Base-by-base conservation (phyloP, 2,329 filamentous ascomycete species). In the Talaromyces atroroseus region DNA sequence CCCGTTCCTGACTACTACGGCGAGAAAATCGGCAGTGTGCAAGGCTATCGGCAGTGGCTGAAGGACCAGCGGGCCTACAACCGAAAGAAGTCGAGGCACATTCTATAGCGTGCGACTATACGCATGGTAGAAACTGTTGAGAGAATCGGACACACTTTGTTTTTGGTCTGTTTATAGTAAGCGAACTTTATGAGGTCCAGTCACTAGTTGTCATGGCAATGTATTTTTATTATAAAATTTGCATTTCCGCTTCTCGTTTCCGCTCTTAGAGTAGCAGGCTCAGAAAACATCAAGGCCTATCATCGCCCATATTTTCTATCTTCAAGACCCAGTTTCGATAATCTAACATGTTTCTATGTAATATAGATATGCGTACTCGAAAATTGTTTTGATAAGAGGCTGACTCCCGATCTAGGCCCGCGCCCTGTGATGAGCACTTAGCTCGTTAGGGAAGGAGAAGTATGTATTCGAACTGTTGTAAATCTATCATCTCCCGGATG, bases 41-140 rank as follows among this genome's bases (percentile, higher is more conserved):
- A 86, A 54, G 92, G 90, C 48, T 99, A 97, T 73, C 81, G 94
- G 66, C 87, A 90, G 72, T 99, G 94, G 94, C 77, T 99, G 67
- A 97, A 96, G 80, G 94, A 99, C 69, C 94, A 97, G 79, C 82
- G 92, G 60, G 92, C 92, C 10, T 99, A 96, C 77, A 96, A 95
- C 78, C 91, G 91, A 79, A 95, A 95, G 83, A 86, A 84, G 71
- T 68, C 71, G 46, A 73, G 65, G 59, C 74, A 73, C 59, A 71
- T 75, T 57, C 51, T 63, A n/a, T 73, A 64, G 34, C 24, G 21
- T 23, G 14, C 36, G 6, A 26, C n/a, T 26, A 21, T 23, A n/a
- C 12, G 5, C 32, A 14, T 48, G 16, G 2, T n/a, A 20, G 23
- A 24, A 16, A 21, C 29, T 48, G 18, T 26, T 20, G 4, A n/a